phyloP scores from a whole-genome alignment of 257 asterid genomes.

The Scutellaria baicalensis region DNA sequence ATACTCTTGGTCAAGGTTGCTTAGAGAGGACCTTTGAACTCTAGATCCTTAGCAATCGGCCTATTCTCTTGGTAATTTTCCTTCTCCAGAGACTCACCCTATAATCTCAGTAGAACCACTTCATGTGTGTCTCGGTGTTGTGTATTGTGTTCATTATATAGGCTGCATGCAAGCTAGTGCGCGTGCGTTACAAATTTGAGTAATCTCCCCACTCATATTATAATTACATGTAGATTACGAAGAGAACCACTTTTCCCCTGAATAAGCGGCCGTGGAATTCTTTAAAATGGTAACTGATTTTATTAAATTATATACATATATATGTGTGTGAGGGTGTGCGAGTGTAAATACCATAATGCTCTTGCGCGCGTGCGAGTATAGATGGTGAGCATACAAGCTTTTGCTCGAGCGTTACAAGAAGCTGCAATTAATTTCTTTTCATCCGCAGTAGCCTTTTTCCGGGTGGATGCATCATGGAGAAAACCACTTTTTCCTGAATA shows the following conservation, averaged over 20 bases:
- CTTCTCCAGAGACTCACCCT: not conserved
- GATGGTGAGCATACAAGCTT: slow-evolving; percentile 10
- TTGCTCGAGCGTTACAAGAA: slow-evolving; percentile 17
- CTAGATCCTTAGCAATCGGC: not conserved
- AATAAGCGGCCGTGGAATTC: slow-evolving; percentile 7
- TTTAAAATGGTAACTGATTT: not conserved
- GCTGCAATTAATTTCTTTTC: not conserved
- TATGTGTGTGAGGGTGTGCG: not conserved
- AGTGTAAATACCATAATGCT: not conserved
- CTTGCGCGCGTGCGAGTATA: not conserved
- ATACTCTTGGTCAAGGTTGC: slow-evolving; percentile 3
- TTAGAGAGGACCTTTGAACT: not conserved
- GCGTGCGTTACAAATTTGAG: slow-evolving; percentile 18
- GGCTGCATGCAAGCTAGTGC: slow-evolving; percentile 19
- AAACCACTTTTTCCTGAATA: not conserved
- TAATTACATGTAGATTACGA: not conserved
- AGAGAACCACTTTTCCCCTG: slow-evolving; percentile 1
- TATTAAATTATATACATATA: not conserved
- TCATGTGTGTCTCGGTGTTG: not conserved
- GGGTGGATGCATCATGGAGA: not conserved
- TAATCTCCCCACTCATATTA: not conserved
- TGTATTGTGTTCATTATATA: not conserved
- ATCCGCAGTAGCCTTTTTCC: not conserved
- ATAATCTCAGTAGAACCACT: not conserved
- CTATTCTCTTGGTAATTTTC: not conserved